Conservation (phyloP, 2,329 filamentous ascomycete species). For the Talaromyces pinophilus region DNA sequence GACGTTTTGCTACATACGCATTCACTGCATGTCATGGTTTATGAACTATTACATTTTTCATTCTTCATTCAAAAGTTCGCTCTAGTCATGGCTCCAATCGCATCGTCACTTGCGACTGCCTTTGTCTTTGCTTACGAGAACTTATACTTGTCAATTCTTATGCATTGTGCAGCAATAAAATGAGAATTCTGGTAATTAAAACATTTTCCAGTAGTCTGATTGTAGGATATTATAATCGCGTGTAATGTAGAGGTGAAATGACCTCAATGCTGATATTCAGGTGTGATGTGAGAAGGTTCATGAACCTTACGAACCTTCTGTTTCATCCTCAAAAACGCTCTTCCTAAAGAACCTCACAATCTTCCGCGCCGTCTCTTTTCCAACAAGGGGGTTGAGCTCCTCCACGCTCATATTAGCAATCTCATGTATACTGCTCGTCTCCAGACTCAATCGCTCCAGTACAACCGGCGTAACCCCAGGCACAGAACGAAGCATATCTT, state of each 20-base stretch:
- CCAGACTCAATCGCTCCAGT: conserved; percentile 68
- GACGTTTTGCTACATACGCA: conserved; percentile 14
- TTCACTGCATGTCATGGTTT: conserved; percentile 16
- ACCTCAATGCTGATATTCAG: neutral
- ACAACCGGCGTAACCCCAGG: conserved; percentile 83
- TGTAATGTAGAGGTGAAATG: neutral
- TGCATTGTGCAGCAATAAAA: conserved; percentile 20
- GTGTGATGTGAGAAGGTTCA: neutral
- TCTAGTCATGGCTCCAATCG: conserved; percentile 3
- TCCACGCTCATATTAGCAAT: conserved; percentile 81
- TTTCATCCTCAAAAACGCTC: conserved; percentile 55
- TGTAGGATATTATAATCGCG: neutral
- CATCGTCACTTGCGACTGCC: neutral
- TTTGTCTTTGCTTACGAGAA: conserved; percentile 1
- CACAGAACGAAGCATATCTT: conserved; percentile 84
- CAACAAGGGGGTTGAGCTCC: conserved; percentile 73
- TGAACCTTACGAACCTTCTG: conserved; percentile 9
- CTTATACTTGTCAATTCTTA: conserved; percentile 2
- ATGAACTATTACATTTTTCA: conserved; percentile 10
- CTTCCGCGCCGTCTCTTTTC: conserved; percentile 72
- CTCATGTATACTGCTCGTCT: conserved; percentile 74
- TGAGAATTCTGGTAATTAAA: neutral
- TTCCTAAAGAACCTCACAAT: conserved; percentile 79
- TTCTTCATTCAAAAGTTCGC: conserved; percentile 6
- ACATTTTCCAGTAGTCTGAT: neutral